These are phyloP conservation scores for Melaleuca alternifolia DNA, from an alignment of 345 rosid genomes.

Conservation along the genomic window DNA sequence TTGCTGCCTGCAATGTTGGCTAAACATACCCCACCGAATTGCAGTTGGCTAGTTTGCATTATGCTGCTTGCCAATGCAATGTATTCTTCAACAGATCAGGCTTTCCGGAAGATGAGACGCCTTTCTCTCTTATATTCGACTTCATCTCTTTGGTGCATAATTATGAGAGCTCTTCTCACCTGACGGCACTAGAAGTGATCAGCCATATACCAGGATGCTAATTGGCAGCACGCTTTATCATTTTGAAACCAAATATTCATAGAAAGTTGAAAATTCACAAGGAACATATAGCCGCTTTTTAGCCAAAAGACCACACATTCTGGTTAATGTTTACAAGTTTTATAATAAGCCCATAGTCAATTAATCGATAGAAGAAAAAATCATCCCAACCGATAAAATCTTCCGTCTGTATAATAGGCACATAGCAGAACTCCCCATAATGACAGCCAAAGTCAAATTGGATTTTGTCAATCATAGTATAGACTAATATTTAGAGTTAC, in stretches of 20 bases:
- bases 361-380: background rate
- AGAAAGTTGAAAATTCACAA: background rate
- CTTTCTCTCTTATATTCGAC: conserved; percentile 89
- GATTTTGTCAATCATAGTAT: background rate
- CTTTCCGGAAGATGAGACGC: conserved; percentile 70
- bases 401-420: background rate
- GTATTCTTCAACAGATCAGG: conserved; percentile 4
- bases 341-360: background rate
- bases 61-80: background rate
- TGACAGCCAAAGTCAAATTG: background rate
- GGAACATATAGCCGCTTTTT: background rate
- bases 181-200: background rate
- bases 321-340: background rate
- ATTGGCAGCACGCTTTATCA: background rate
- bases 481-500: background rate
- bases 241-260: background rate
- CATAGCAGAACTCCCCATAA: background rate
- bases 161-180: conserved; percentile 94
- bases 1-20: background rate
- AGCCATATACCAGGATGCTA: background rate
- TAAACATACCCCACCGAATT: background rate
- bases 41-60: background rate
- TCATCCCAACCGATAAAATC: background rate
- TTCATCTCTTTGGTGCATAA: conserved; percentile 98
- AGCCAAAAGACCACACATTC: background rate